Conservation (phyloP, 306 rosid species). For the Castanea crenata region DNA sequence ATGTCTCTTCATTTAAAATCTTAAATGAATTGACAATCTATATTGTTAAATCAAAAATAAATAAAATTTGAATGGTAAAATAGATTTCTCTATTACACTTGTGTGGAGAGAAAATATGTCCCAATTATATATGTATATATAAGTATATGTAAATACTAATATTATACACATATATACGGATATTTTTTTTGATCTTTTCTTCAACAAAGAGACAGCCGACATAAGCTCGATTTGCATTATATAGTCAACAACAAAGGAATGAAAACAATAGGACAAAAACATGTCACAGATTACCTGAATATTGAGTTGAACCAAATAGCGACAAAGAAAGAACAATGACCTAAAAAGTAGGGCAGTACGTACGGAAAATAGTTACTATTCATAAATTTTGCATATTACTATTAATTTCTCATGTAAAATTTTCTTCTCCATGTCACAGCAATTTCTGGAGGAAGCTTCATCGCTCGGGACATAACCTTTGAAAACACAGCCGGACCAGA, state of each 20-base stretch:
- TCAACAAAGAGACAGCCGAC: neutral
- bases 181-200: neutral
- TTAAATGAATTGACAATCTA: too few species aligned
- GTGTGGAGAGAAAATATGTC: too few species aligned
- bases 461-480: conserved; percentile 72
- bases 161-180: too few species aligned
- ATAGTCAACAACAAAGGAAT: neutral
- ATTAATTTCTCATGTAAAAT: neutral
- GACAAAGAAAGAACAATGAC: too few species aligned
- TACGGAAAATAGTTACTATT: neutral
- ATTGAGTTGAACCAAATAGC: neutral
- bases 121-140: too few species aligned
- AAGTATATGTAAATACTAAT: too few species aligned
- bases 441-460: conserved; percentile 66
- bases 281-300: neutral
- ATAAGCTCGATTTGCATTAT: neutral
- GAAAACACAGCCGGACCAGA: conserved; percentile 85
- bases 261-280: too few species aligned
- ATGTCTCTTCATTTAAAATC: too few species aligned
- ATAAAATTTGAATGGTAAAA: too few species aligned
- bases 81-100: too few species aligned
- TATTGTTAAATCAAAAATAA: too few species aligned
- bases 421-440: conserved; percentile 23
- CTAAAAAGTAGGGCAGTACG: neutral
- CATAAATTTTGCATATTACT: neutral